Conservation (phyloP, 106 monocot genomes). For the Alisma plantagoaquatica region DNA sequence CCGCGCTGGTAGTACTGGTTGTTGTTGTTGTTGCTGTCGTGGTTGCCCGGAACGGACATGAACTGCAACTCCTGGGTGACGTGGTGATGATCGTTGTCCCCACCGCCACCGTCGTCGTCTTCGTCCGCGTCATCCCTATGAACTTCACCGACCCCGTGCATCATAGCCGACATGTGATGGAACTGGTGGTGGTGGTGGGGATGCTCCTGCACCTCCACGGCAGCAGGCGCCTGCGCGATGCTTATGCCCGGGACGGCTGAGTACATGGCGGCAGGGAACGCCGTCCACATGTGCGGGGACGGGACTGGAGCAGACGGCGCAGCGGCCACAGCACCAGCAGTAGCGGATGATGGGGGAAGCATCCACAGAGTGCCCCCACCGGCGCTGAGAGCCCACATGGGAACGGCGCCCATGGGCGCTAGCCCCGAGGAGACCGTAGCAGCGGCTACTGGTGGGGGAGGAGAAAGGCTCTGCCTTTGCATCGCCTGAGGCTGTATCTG, state of each 20-base stretch:
- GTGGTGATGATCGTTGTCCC: not conserved
- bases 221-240: slow-evolving; percentile 5
- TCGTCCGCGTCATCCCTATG: too few relatives aligned
- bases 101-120: slow-evolving; percentile 2
- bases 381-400: slow-evolving; percentile 16
- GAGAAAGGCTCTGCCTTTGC: not conserved
- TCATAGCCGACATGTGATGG: too few relatives aligned
- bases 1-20: too few relatives aligned
- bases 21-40: too few relatives aligned
- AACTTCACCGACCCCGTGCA: too few relatives aligned
- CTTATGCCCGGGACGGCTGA: slow-evolving; percentile 11
- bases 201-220: slow-evolving; percentile 7
- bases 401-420: slow-evolving; percentile 10
- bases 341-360: slow-evolving; percentile 7
- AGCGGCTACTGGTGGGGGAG: not conserved
- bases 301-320: not conserved
- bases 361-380: slow-evolving; percentile 18
- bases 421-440: slow-evolving; percentile 7
- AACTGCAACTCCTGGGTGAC: slow-evolving; percentile 9
- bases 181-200: slow-evolving; percentile 1
- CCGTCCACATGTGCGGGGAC: slow-evolving; percentile 13
- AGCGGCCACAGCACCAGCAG: not conserved
- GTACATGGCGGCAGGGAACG: slow-evolving; percentile 10
- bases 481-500: not conserved
- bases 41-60: too few relatives aligned